Conservation (phyloP, 345 rosid genomes). For the Angophora floribunda region DNA sequence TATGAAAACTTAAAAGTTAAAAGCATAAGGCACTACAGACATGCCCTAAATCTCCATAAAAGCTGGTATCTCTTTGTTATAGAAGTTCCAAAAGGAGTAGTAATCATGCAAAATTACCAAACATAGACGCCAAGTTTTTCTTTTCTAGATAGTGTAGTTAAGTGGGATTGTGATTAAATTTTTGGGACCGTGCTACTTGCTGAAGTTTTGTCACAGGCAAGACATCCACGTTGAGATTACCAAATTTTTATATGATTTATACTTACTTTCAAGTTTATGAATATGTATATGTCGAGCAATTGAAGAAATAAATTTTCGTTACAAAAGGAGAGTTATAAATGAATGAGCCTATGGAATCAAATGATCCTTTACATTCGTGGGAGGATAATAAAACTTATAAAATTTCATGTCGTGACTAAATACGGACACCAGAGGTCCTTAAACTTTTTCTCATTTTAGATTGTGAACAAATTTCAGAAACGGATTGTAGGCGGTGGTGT, state of each 20-base stretch:
- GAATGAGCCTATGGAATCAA: neutral
- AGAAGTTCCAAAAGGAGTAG: neutral
- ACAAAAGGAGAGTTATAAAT: neutral
- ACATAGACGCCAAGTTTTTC: neutral
- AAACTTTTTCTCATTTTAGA: neutral
- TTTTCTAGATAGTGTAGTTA: neutral
- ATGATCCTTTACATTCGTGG: neutral
- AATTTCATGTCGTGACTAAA: neutral
- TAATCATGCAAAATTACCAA: neutral
- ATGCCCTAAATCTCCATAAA: neutral
- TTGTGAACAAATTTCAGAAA: neutral
- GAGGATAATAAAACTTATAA: neutral
- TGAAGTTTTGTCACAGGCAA: neutral
- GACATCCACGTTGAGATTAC: neutral
- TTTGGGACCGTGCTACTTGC: neutral
- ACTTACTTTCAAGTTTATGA: neutral
- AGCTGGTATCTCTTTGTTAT: neutral
- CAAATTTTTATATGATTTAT: neutral
- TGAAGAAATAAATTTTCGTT: neutral
- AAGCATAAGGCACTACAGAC: neutral
- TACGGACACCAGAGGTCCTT: neutral
- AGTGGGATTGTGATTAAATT: neutral
- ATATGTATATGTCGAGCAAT: neutral
- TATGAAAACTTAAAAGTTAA: neutral
- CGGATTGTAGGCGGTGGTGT: neutral